These are phyloP conservation scores for Fusarium pseudocircinatum DNA, from an alignment of 2,329 filamentous ascomycete genomes.

Conservation along the genomic window DNA sequence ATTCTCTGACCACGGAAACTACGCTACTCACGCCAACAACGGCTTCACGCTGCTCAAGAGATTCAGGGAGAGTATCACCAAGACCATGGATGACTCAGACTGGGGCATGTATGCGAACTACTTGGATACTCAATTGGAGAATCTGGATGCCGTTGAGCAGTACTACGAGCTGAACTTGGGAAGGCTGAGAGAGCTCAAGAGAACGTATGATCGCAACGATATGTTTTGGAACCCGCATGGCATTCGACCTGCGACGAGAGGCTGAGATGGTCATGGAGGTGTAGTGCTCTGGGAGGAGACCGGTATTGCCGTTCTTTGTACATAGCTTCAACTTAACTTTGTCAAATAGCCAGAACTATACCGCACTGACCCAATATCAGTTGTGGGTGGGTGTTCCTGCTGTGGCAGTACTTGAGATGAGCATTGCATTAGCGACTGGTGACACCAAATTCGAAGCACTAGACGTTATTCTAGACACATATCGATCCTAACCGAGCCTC, in stretches of 20 bases:
- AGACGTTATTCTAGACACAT: background rate
- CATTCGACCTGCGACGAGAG: conserved; percentile 16
- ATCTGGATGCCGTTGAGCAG: conserved; percentile 45
- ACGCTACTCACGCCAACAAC: conserved; percentile 44
- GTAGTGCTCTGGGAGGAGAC: background rate
- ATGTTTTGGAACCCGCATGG: conserved; percentile 54
- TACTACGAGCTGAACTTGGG: conserved; percentile 52
- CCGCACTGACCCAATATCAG: no score
- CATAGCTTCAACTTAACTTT: background rate
- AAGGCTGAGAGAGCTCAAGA: conserved; percentile 49
- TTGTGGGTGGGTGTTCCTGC: background rate
- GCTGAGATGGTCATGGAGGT: no score
- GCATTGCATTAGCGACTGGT: background rate
- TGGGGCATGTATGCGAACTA: conserved; percentile 57
- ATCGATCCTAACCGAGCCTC: background rate
- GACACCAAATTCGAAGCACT: accelerated
- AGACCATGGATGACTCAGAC: conserved; percentile 36
- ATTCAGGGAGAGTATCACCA: conserved; percentile 49
- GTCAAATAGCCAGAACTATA: background rate
- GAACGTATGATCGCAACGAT: conserved; percentile 48
- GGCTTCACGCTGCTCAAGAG: conserved; percentile 48
- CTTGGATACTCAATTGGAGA: conserved; percentile 49
- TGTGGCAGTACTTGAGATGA: background rate
- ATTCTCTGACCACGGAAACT: conserved; percentile 54
- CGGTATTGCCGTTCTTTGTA: background rate